A percentile compares a stretch with the other conserved stretches of the same genome.
phyloP scores from a whole-genome alignment of 345 rosid genomes.

The Citrus trifoliata region DNA sequence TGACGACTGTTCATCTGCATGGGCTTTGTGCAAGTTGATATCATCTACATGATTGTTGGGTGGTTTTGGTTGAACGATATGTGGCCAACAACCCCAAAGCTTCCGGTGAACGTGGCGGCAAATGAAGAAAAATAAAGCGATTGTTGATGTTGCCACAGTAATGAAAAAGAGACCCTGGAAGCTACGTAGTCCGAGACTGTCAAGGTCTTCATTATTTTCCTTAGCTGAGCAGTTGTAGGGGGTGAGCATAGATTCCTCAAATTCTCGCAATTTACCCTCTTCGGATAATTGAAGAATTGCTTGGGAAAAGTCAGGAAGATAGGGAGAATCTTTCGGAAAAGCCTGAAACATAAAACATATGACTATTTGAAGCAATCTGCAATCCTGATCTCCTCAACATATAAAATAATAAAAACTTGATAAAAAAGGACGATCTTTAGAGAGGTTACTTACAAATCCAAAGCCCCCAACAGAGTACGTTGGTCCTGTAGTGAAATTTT shows the following conservation, averaged over 20 bases:
- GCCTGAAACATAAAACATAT: constrained; percentile 3
- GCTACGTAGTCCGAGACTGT: constrained; percentile 4
- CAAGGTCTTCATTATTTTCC: neutral
- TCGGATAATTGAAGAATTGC: constrained; percentile 21
- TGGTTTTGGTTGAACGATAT: too few species aligned
- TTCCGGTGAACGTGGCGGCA: neutral
- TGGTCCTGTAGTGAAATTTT: constrained; percentile 14
- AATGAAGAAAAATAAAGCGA: neutral
- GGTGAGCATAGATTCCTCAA: constrained; percentile 6
- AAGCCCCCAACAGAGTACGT: constrained; percentile 23
- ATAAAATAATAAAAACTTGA: too few species aligned
- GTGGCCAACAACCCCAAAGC: neutral
- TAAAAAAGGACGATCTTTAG: too few species aligned
- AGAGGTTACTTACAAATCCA: constrained; percentile 23
- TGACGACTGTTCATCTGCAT: too few species aligned
- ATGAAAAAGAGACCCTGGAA: constrained; percentile 16
- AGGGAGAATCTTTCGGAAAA: constrained; percentile 16
- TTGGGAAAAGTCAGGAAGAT: constrained; percentile 24
- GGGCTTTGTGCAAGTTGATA: too few species aligned
- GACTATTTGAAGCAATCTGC: too few species aligned
- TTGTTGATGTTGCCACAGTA: constrained; percentile 4
- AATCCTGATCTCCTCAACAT: too few species aligned
- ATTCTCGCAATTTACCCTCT: constrained; percentile 9
- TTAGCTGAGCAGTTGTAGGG: constrained; percentile 6
- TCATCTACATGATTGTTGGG: too few species aligned